Conservation (phyloP, 352 stramenopile species). For the Pythium sukuiense region DNA sequence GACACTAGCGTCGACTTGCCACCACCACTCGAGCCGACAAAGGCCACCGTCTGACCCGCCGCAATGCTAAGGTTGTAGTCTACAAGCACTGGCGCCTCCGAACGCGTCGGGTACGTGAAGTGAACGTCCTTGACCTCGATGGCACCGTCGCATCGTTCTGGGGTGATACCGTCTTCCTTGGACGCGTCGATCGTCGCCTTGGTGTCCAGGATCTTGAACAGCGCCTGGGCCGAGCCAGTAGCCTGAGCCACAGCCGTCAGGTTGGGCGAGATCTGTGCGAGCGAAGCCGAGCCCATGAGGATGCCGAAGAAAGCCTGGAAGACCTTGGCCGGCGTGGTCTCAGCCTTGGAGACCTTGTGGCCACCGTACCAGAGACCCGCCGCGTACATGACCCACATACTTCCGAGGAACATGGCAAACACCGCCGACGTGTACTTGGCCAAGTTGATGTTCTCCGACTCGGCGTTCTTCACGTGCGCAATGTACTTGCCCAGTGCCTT, state of each 20-base stretch:
- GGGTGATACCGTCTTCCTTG: slow-evolving; percentile 25
- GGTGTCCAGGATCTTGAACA: slow-evolving; percentile 63
- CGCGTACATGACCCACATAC: slow-evolving; percentile 54
- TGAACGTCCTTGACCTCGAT: slow-evolving; percentile 36
- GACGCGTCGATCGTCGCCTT: slow-evolving; percentile 46
- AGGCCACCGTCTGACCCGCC: slow-evolving; percentile 3
- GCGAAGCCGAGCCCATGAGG: slow-evolving; percentile 40
- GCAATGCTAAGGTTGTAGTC: slow-evolving; percentile 57
- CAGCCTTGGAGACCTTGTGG: slow-evolving; percentile 33
- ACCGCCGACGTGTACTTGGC: slow-evolving; percentile 24
- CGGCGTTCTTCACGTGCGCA: slow-evolving; percentile 24
- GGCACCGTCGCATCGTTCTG: slow-evolving; percentile 28
- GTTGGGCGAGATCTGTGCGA: slow-evolving; percentile 55
- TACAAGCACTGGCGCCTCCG: slow-evolving; percentile 50
- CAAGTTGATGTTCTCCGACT: slow-evolving; percentile 30
- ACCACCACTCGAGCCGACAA: slow-evolving; percentile 17
- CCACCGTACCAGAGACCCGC: slow-evolving; percentile 56
- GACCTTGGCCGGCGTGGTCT: slow-evolving; percentile 36
- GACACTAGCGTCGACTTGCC: slow-evolving; percentile 19
- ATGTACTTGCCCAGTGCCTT: slow-evolving; percentile 23
- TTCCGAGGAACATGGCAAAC: slow-evolving; percentile 31
- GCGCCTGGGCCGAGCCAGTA: slow-evolving; percentile 35
- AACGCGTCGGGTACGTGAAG: slow-evolving; percentile 48
- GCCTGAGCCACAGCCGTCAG: slow-evolving; percentile 49
- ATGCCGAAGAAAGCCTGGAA: slow-evolving; percentile 63